phyloP scores from a whole-genome alignment of 192 early-diverging fungal species.

The Linnemannia exigua region DNA sequence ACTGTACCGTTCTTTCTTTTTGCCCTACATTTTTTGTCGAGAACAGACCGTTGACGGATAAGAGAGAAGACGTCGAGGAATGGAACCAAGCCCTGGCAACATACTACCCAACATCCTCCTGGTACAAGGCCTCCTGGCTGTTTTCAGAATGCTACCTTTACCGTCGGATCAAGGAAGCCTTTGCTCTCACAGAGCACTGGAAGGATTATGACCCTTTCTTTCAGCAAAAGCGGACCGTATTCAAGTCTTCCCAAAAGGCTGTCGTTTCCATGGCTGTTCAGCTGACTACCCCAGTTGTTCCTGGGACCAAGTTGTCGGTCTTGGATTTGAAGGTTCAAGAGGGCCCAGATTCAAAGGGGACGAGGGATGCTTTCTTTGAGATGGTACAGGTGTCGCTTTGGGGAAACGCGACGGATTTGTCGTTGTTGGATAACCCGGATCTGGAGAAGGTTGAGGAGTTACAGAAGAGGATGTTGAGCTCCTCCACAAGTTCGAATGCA shows the following conservation, averaged over 20 bases:
- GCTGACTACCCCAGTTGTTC: conserved; percentile 51
- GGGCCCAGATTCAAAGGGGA: conserved; percentile 42
- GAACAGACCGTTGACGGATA: conserved; percentile 65
- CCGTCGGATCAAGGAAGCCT: conserved; percentile 74
- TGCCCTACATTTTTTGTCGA: neutral
- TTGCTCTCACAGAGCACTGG: conserved; percentile 72
- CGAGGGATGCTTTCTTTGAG: conserved; percentile 69
- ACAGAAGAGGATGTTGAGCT: conserved; percentile 61
- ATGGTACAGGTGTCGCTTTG: conserved; percentile 84
- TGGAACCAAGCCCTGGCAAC: conserved; percentile 77
- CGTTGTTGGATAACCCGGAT: conserved; percentile 79
- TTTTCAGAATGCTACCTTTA: conserved; percentile 91
- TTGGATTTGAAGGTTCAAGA: conserved; percentile 41
- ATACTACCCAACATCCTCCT: conserved; percentile 71
- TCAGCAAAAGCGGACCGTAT: conserved; percentile 74
- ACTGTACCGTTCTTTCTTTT: neutral
- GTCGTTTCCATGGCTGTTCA: conserved; percentile 77
- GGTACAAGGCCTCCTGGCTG: conserved; percentile 86
- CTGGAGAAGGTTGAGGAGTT: conserved; percentile 78
- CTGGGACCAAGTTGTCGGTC: conserved; percentile 12
- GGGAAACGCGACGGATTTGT: conserved; percentile 93
- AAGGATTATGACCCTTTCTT: conserved; percentile 81
- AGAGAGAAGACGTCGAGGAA: conserved; percentile 65
- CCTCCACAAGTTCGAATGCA: conserved; percentile 37
- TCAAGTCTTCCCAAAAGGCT: conserved; percentile 74